Base-by-base conservation (phyloP, 331 rosid species). In the Arachis monticola region DNA sequence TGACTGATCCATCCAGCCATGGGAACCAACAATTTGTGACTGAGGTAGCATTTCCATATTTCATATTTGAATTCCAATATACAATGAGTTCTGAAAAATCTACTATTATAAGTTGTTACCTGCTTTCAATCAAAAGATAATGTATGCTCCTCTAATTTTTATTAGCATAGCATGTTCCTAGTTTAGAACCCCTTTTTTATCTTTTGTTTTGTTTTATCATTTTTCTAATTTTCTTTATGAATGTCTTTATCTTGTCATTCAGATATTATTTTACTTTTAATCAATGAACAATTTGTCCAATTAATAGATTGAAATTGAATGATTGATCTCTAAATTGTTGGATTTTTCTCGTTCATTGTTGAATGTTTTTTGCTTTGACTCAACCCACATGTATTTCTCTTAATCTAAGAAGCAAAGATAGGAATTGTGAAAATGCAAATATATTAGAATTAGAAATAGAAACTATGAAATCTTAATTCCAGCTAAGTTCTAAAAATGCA, bases 11-110 rank as follows among this genome's bases (percentile, higher is more conserved):
- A 22, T 92, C 89, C 22, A 82, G 83, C 79, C 87, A 92, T 62
- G 96, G 94, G 78, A 85, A 88, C 83, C 86, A 87, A 44, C 99
- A 94, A 66, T 95, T 95, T 87, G 87, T 75, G 66, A 94, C 88
- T 13, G 99, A 95, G 97, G 96, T 92, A 85, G 45, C 47, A 42
- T 47, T 51, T 77, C 59, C 72, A 42, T 76, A 64, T 35, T 35
- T 35, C 40, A 35, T 60, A 35, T 60, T 76, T 53, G 72, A 75
- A 53, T 71, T 70, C 56, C 10, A 57, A 45, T 47, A 35, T 42
- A 65, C n/a, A 58, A 27, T 5, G 9, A 3, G 12, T 51, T 60
- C 64, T 52, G 64, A 63, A 50, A 38, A 10, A 52, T 60, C 69
- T 63, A 13, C 42, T 51, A 7, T n/a, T 6, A 35, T 7, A 74